Base-by-base conservation (phyloP, 1,139 yeast genomes). In the Suhomyces guaymorum region DNA sequence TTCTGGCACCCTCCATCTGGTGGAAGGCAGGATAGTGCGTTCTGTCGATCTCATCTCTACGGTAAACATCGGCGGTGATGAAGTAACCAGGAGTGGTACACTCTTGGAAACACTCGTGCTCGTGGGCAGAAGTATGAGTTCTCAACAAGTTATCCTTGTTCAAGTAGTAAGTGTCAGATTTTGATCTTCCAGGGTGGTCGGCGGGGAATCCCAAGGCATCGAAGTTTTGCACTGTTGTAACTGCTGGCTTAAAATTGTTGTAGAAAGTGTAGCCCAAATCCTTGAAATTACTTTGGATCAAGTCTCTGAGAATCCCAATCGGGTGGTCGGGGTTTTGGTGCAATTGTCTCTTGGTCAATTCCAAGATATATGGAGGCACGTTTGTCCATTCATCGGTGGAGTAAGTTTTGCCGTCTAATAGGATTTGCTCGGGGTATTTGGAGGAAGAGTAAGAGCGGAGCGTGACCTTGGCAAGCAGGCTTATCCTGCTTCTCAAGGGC, bases 71-170 rank as follows among this genome's bases (percentile, higher is more conserved):
- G 1, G 98, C 98, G 10, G 95, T 77, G 38, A 94, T 89, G 47
- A 92, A 73, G 58, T 87, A 92, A 0, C 97, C 98, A 0, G 95
- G 90, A 0, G 95, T 86, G 22, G 71, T 55, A 36, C 82, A 73
- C 4, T 43, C 48, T 32, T 69, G 69, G 61, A 89, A 92, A 55
- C 96, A 87, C 52, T 85, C 89, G 44, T 77, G 75, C 60, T 92
- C 98, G 58, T 92, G 99, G 0, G 98, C 98, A 1, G 97, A 89
- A 0, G 99, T 92, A 55, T 92, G 99, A 0, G 99, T 92, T 51
- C 97, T 70, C 42, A 92, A 66, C 24, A 94, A 66, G 26, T 82
- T 67, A 11, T 73, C 73, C 40, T 79, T 70, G 60, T 92, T 90
- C 40, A 92, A 60, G 56, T 92, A 92, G 59, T 92, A 92, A 0